A percentile compares a stretch with the other conserved stretches of the same genome.
These are phyloP conservation scores for Monosporozyma servazzii DNA, from an alignment of 805 yeast species.

Conservation along the genomic window DNA sequence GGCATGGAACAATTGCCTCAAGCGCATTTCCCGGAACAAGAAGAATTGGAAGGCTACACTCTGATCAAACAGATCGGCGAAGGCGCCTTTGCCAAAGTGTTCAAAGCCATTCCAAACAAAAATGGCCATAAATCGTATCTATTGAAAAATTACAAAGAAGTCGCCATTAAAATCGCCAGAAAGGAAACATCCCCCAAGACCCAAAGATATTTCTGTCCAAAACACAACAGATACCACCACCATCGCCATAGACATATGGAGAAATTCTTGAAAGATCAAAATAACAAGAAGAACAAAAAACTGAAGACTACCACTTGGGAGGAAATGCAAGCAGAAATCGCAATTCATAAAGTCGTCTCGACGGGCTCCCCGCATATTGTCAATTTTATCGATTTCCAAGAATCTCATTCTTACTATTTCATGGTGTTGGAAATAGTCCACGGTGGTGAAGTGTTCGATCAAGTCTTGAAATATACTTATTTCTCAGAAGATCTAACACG, in stretches of 20 bases:
- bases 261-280: slow-evolving; percentile 2
- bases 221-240: neutral
- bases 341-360: slow-evolving; percentile 57
- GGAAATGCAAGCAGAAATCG: slow-evolving; percentile 67
- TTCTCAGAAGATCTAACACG: slow-evolving; percentile 56
- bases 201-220: slow-evolving; percentile 24
- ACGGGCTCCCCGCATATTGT: slow-evolving; percentile 41
- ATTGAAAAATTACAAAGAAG: slow-evolving; percentile 16
- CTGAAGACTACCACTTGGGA: slow-evolving; percentile 25
- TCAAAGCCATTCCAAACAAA: slow-evolving; percentile 38
- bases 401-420: slow-evolving; percentile 51
- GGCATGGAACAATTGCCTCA: neutral
- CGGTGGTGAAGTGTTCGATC: slow-evolving; percentile 71
- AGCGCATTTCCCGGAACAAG: slow-evolving; percentile 28
- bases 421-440: slow-evolving; percentile 60
- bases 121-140: slow-evolving; percentile 10
- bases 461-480: slow-evolving; percentile 58
- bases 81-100: slow-evolving; percentile 76
- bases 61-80: slow-evolving; percentile 53
- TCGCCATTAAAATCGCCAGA: slow-evolving; percentile 50
- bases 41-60: slow-evolving; percentile 29
- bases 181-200: slow-evolving; percentile 55
- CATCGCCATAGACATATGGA: slow-evolving; percentile 4
- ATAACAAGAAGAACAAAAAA: slow-evolving; percentile 3
- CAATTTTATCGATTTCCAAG: slow-evolving; percentile 54